Conservation (phyloP, 495 filamentous ascomycete species). For the Cercophora scortea region DNA sequence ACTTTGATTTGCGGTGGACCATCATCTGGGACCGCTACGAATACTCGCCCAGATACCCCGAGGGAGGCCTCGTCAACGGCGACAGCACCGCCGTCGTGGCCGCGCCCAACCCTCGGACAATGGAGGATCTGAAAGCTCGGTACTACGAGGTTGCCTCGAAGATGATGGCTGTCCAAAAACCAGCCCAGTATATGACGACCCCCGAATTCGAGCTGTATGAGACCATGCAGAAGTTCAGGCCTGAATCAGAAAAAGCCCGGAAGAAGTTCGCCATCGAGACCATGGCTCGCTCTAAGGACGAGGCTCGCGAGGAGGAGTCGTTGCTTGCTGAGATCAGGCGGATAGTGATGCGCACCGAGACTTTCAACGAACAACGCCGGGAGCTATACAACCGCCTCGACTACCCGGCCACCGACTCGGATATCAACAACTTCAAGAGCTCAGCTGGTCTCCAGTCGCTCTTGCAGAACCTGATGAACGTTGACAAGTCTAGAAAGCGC, state of each 20-base stretch:
- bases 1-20: conserved; percentile 81
- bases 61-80: conserved; percentile 16
- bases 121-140: conserved; percentile 87
- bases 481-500: conserved; percentile 83
- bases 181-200: conserved; percentile 74
- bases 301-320: conserved; percentile 84
- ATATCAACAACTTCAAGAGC: conserved; percentile 65
- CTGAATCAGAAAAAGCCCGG: conserved; percentile 62
- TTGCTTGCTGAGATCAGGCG: conserved; percentile 83
- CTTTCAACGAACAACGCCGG: conserved; percentile 74
- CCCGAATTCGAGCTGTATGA: conserved; percentile 75
- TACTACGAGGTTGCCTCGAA: conserved; percentile 82
- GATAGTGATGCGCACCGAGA: conserved; percentile 73
- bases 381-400: conserved; percentile 89
- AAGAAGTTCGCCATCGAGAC: conserved; percentile 78
- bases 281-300: conserved; percentile 71
- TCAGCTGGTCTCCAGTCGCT: conserved; percentile 72
- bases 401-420: conserved; percentile 58
- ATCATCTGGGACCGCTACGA: conserved; percentile 93
- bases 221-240: conserved; percentile 77
- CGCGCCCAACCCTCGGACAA: conserved; percentile 45
- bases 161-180: conserved; percentile 77
- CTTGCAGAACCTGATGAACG: conserved; percentile 66
- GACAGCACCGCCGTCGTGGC: conserved; percentile 39
- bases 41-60: conserved; percentile 45